Evolutionary conservation across 1,139 yeast genomes (phyloP).

Genomic region (Zygosaccharomyces pseudobailii): DNA sequence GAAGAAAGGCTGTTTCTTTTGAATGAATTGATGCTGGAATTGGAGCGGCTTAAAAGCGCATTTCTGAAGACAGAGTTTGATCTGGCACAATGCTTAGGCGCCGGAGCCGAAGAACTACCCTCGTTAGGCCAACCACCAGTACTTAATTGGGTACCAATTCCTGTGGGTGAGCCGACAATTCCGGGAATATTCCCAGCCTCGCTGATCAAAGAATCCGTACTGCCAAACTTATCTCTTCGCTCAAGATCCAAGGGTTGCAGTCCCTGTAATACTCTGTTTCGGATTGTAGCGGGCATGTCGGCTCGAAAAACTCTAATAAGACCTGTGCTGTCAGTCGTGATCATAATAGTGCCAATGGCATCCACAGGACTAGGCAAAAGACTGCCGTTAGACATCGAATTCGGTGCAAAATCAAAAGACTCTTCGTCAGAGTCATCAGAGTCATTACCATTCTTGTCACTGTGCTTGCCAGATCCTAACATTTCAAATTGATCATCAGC

Average conservation of each 20-base stretch:
- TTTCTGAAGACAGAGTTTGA: conserved; percentile 20
- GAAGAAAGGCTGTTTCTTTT: conserved; percentile 11
- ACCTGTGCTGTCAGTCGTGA: conserved; percentile 75
- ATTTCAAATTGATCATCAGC: conserved; percentile 27
- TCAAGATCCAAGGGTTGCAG: conserved; percentile 12
- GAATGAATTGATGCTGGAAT: conserved; percentile 11
- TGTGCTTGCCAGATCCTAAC: conserved; percentile 5
- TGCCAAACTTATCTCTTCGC: conserved; percentile 4
- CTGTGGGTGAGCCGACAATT: conserved; percentile 4
- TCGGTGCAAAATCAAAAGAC: neutral
- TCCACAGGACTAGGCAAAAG: conserved; percentile 23
- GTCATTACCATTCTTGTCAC: neutral
- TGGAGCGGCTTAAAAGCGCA: conserved; percentile 14
- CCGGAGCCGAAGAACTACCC: neutral
- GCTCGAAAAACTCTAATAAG: conserved; percentile 72
- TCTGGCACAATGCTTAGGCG: conserved; percentile 6
- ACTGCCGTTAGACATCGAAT: conserved; percentile 3
- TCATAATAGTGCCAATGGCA: conserved; percentile 42
- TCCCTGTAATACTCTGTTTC: conserved; percentile 33
- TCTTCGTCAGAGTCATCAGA: conserved; percentile 15
- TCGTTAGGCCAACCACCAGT: neutral
- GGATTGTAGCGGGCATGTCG: conserved; percentile 53
- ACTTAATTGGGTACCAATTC: conserved; percentile 1
- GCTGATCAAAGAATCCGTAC: conserved; percentile 12
- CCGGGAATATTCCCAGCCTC: neutral